Evolutionary conservation across 306 rosid genomes (phyloP).

Genomic region (Lathyrus aphaca): DNA sequence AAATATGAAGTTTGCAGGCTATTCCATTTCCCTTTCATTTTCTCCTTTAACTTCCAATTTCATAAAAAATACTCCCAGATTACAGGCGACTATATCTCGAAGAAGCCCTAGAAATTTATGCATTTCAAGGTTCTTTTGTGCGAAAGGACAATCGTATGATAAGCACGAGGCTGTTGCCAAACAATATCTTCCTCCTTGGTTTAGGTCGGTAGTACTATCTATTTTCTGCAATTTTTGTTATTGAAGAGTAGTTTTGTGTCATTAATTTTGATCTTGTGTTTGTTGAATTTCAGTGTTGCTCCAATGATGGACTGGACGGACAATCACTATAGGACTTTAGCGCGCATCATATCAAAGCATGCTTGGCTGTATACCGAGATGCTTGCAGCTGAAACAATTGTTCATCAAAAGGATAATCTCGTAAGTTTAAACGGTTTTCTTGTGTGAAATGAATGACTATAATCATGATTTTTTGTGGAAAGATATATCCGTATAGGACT

Average conservation of each 20-base stretch:
- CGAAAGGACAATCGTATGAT: conserved; percentile 37
- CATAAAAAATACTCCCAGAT: conserved; percentile 50
- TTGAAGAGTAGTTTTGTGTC: background rate
- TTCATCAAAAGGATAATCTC: conserved; percentile 79
- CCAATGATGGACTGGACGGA: conserved; percentile 99
- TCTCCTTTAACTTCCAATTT: conserved; percentile 52
- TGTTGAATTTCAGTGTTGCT: conserved; percentile 67
- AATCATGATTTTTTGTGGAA: too few species aligned
- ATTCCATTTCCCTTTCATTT: conserved; percentile 54
- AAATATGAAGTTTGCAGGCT: conserved; percentile 67
- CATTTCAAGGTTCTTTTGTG: conserved; percentile 42
- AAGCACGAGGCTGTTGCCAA: conserved; percentile 51
- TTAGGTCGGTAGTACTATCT: conserved; percentile 55
- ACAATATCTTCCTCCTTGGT: conserved; percentile 84
- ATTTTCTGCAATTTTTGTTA: background rate
- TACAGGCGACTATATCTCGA: conserved; percentile 40
- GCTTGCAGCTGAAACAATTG: conserved; percentile 93
- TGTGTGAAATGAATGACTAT: too few species aligned
- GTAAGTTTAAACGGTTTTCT: conserved; percentile 48
- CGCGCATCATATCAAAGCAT: conserved; percentile 79
- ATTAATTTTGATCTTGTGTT: conserved; percentile 3
- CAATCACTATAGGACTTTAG: conserved; percentile 86
- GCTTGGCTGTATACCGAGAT: conserved; percentile 97
- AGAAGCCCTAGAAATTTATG: conserved; percentile 37
- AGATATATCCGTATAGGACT: background rate